A percentile compares a stretch with the other conserved stretches of the same genome.
Evolutionary conservation across 306 rosid species (phyloP).

Genomic region (Rosa lucieae): DNA sequence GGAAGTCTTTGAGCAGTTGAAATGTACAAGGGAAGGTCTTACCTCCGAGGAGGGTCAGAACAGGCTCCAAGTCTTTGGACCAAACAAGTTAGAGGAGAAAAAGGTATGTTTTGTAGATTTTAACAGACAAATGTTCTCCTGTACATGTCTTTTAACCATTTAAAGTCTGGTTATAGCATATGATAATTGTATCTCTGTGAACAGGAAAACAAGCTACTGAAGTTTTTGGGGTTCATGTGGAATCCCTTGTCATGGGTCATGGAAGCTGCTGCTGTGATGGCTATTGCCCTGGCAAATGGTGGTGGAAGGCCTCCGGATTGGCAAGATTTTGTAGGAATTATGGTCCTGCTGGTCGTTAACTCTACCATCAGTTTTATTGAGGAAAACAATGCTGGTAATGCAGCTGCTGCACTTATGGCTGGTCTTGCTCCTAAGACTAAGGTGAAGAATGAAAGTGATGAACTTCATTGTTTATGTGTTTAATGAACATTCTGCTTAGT

Average conservation of each 20-base stretch:
- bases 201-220: conserved; percentile 87
- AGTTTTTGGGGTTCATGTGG: conserved; percentile 99
- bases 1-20: conserved; percentile 91
- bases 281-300: conserved; percentile 91
- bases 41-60: conserved; percentile 77
- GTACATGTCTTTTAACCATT: background rate
- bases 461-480: conserved; percentile 5
- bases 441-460: conserved; percentile 41
- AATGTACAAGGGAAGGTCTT: conserved; percentile 80
- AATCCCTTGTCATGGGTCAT: conserved; percentile 98
- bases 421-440: conserved; percentile 98
- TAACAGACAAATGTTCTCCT: background rate
- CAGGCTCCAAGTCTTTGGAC: conserved; percentile 92
- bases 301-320: conserved; percentile 89
- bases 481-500: background rate
- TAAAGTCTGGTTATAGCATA: background rate
- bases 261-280: conserved; percentile 99
- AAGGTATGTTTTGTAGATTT: conserved; percentile 39
- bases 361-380: conserved; percentile 95
- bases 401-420: conserved; percentile 99
- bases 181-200: conserved; percentile 23
- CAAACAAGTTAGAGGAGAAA: conserved; percentile 97
- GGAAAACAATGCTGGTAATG: conserved; percentile 97
- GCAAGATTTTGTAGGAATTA: conserved; percentile 95
- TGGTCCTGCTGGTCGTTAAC: conserved; percentile 69